Conservation (phyloP, 176 grass and related monocot species). For the Sorghum bicolor region Sorghum_bicolor_NCBIv3 NC_012870.2:17684001-17684500, state of each 20-base stretch:
- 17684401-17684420: too few species aligned
- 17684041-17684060: too few species aligned
- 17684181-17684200: background rate
- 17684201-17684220: background rate
- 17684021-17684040: too few species aligned
- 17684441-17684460: background rate
- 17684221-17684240: background rate
- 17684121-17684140: background rate
- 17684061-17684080: too few species aligned
- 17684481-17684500: background rate
- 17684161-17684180: background rate
- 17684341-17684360: background rate
- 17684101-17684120: too few species aligned
- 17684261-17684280: too few species aligned
- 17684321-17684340: background rate
- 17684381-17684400: background rate
- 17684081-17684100: too few species aligned
- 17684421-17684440: background rate
- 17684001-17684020: background rate
- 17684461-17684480: background rate
- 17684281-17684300: too few species aligned
- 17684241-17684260: background rate
- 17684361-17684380: background rate
- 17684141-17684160: background rate
- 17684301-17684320: too few species aligned